Evolutionary conservation across 2,329 filamentous ascomycete genomes (phyloP).

Genomic region (Ascochyta koolunga): DNA sequence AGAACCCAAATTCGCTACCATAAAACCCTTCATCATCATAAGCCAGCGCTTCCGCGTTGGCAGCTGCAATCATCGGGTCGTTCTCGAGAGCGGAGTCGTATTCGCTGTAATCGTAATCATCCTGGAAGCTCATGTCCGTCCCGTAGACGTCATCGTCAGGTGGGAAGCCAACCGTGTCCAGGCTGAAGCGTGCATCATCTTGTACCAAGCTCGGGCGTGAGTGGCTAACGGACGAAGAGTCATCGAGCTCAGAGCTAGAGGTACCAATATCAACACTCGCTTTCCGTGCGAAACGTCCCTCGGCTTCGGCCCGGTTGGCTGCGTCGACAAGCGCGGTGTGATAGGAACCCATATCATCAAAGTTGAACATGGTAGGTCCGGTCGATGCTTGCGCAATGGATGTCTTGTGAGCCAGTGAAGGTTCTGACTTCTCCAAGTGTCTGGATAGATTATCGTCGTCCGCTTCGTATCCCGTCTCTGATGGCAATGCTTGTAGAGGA

Average conservation of each 20-base stretch:
- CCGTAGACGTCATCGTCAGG: constrained; percentile 43
- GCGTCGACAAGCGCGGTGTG: constrained; percentile 85
- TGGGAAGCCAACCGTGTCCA: constrained; percentile 50
- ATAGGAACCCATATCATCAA: constrained; percentile 70
- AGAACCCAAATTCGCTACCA: constrained; percentile 96
- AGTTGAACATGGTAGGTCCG: constrained; percentile 38
- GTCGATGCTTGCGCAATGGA: constrained; percentile 43
- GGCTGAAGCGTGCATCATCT: constrained; percentile 58
- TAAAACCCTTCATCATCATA: constrained; percentile 95
- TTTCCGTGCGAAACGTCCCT: constrained; percentile 74
- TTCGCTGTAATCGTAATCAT: constrained; percentile 64
- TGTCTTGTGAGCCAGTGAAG: constrained; percentile 60
- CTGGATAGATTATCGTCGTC: constrained; percentile 40
- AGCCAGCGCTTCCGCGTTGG: constrained; percentile 90
- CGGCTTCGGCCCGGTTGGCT: constrained; percentile 75
- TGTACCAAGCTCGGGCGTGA: constrained; percentile 55
- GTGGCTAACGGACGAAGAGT: constrained; percentile 40
- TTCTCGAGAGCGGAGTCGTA: constrained; percentile 60
- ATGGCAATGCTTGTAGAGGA: constrained; percentile 19
- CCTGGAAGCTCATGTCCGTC: constrained; percentile 47
- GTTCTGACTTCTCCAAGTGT: constrained; percentile 41
- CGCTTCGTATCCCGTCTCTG: constrained; percentile 40
- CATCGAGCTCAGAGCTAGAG: constrained; percentile 39
- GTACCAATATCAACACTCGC: constrained; percentile 51
- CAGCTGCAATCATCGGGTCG: constrained; percentile 90